phyloP scores from a whole-genome alignment of 495 filamentous ascomycete genomes.

The Talaromyces proteolyticus region DNA sequence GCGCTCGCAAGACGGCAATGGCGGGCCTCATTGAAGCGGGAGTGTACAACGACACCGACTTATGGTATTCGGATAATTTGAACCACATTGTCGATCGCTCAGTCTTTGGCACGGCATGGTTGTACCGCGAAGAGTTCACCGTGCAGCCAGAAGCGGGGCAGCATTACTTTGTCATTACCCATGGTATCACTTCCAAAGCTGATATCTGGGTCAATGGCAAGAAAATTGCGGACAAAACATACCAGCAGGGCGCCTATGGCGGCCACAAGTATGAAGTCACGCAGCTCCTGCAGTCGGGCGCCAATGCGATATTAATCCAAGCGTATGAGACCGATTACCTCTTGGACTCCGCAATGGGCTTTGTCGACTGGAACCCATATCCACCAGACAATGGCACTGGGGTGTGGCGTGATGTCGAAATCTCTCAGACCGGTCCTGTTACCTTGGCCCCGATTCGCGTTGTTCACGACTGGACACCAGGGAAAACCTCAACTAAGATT shows the following conservation, averaged over 20 bases:
- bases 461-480: constrained; percentile 31
- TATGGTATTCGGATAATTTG: constrained; percentile 55
- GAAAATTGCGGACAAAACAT: constrained; percentile 36
- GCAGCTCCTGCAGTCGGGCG: constrained; percentile 18
- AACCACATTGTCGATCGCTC: constrained; percentile 28
- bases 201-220: constrained; percentile 58
- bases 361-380: constrained; percentile 63
- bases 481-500: constrained; percentile 24
- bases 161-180: constrained; percentile 47
- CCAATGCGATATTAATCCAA: constrained; percentile 47
- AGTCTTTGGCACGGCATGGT: constrained; percentile 51
- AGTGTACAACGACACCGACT: constrained; percentile 46
- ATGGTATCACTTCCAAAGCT: constrained; percentile 56
- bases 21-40: constrained; percentile 48
- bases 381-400: constrained; percentile 55
- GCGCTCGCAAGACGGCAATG: constrained; percentile 49
- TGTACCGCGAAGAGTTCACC: constrained; percentile 53
- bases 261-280: constrained; percentile 53
- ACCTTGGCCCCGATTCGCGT: constrained; percentile 44
- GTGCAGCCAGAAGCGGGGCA: constrained; percentile 28
- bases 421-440: constrained; percentile 51
- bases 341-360: constrained; percentile 53
- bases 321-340: constrained; percentile 55
- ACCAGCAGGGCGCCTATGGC: constrained; percentile 51
- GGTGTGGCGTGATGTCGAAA: constrained; percentile 55